Percentiles rank a stretch among this genome's conserved stretches.
phyloP scores from a whole-genome alignment of 805 yeast genomes.

The Kurtzmaniella cleridarum region DNA sequence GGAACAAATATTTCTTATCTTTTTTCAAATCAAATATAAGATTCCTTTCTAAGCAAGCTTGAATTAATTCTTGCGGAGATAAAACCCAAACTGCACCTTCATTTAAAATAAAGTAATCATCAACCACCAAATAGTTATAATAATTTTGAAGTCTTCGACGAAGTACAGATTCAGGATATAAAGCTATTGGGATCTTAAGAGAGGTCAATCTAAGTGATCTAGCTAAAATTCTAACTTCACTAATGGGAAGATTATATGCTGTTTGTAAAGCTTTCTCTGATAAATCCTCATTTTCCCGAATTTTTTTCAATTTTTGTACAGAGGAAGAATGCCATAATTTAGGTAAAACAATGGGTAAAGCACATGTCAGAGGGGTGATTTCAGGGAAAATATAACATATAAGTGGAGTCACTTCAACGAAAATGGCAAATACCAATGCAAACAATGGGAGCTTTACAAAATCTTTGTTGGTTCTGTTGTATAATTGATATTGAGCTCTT shows the following conservation, averaged over 20 bases:
- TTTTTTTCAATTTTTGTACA: conserved; percentile 6
- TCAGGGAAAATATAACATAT: conserved; percentile 51
- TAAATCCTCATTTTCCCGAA: conserved; percentile 9
- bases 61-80: conserved; percentile 44
- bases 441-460: conserved; percentile 50
- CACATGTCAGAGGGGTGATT: conserved; percentile 54
- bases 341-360: conserved; percentile 43
- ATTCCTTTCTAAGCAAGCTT: conserved; percentile 53
- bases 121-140: conserved; percentile 44
- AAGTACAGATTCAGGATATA: conserved; percentile 34
- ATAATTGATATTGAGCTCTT: conserved; percentile 45
- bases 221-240: conserved; percentile 32
- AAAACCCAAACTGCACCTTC: conserved; percentile 42
- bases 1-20: conserved; percentile 19
- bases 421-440: conserved; percentile 39
- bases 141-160: conserved; percentile 31
- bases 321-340: conserved; percentile 21
- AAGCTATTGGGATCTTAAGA: conserved; percentile 32
- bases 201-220: conserved; percentile 33
- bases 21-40: conserved; percentile 33
- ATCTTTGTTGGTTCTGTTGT: conserved; percentile 48
- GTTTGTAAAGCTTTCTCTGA: conserved; percentile 33
- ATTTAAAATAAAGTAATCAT: conserved; percentile 43
- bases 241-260: conserved; percentile 41
- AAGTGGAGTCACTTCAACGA: conserved; percentile 51